phyloP scores from a whole-genome alignment of 169 alveolate genomes.

The Plasmodium gonderi region DNA sequence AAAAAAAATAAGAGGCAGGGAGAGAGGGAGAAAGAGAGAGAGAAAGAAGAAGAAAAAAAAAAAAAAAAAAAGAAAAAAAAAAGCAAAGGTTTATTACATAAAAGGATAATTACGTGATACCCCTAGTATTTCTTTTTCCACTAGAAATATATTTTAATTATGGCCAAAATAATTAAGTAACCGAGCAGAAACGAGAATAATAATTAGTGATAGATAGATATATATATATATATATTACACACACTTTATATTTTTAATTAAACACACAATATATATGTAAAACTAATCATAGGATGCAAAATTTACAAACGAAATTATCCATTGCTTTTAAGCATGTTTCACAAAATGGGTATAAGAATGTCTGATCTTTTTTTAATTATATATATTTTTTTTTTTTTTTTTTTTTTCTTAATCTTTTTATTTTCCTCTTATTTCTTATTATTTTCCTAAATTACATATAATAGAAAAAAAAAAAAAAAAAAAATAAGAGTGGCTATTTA shows the following conservation, averaged over 20 bases:
- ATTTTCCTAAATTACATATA: neutral
- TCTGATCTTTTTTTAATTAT: neutral
- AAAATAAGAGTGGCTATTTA: slow-evolving; percentile 53
- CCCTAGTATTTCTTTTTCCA: slow-evolving; percentile 16
- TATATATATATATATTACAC: neutral
- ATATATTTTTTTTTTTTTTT: neutral
- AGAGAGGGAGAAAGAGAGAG: too few relatives aligned
- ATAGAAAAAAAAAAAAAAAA: neutral
- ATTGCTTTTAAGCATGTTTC: slow-evolving; percentile 29
- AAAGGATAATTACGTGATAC: neutral
- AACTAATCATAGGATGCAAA: slow-evolving; percentile 31
- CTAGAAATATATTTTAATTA: slow-evolving; percentile 25
- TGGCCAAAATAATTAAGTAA: neutral
- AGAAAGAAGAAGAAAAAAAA: too few relatives aligned
- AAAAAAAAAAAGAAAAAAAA: neutral
- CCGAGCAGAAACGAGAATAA: slow-evolving; percentile 19
- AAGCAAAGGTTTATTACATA: neutral
- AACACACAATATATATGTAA: slow-evolving; percentile 31
- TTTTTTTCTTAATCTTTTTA: neutral
- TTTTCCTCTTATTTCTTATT: neutral
- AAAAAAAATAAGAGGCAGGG: too few relatives aligned
- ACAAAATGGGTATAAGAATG: slow-evolving; percentile 10
- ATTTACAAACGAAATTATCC: neutral
- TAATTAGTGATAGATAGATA: neutral
- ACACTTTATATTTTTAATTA: neutral